Evolutionary conservation across 805 yeast genomes (phyloP), one percentile per base, ranked within the genome.

Genomic region (Candida xyloterini): DNA sequence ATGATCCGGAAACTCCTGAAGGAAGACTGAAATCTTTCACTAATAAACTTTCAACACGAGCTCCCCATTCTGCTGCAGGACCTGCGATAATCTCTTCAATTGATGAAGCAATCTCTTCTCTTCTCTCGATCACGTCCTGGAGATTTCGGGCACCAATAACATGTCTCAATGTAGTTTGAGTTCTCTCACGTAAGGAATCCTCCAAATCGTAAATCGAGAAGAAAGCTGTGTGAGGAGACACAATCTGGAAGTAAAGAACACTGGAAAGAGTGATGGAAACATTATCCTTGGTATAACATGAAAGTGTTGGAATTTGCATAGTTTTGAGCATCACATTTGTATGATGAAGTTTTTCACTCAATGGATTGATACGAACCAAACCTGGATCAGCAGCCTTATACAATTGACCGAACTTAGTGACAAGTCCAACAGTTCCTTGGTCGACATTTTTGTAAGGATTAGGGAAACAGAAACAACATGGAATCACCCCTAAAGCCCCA

Each of bases 51-150:
- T 81, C 88, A 43, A 81, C 74, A 44, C 69, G 67, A 26, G 80
- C 84, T 53, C 89, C 89, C 89, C 89, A 81, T 42, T 71, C 76
- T 26, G 66, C 63, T 4, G 84, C 86, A 9, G 85, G 77, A 44
- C 71, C 74, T 25, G 78, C 56, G 43, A 81, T 81, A 43, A 81
- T 74, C 41, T 66, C 71, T 54, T 74, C 81, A 51, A 81, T 81
- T 16, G 81, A 67, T 34, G 68, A 76, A 15, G 88, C 87, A 46
- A 81, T 73, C 57, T 81, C 84, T 50, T 81, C 88, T 48, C 89
- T 65, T 56, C 80, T 76, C 54, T 81, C 88, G 51, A 81, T 80
- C 15, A 81, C 83, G 50, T 81, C 88, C 62, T 81, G 89, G 51
- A 81, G 65, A 15, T 67, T 68, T 35, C 85, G 63, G 24, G 81